Conservation (phyloP, 768 basidiomycete species). For the Russula foetens region DNA sequence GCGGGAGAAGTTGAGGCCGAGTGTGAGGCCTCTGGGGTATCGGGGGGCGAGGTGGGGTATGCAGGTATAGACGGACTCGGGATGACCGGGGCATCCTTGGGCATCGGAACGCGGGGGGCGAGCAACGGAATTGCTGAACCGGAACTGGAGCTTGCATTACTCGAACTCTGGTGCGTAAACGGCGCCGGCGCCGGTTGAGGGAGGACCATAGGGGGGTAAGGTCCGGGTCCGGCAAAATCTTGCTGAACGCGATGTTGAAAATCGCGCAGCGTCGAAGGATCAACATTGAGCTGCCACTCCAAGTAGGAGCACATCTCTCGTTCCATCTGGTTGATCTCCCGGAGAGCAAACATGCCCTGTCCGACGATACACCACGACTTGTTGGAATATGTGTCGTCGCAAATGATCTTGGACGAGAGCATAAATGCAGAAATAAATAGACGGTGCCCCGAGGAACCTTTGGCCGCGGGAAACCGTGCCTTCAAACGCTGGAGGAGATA, state of each 20-base stretch:
- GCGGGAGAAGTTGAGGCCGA: constrained; percentile 28
- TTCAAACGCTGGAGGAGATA: constrained; percentile 79
- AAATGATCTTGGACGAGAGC: constrained; percentile 75
- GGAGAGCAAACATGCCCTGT: constrained; percentile 55
- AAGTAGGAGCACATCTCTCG: constrained; percentile 89
- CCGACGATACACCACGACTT: constrained; percentile 59
- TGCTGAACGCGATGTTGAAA: constrained; percentile 54
- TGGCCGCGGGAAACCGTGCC: constrained; percentile 84
- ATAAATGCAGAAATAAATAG: constrained; percentile 90
- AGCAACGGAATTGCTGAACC: constrained; percentile 20
- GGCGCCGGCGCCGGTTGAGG: constrained; percentile 34
- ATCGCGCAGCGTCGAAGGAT: constrained; percentile 47
- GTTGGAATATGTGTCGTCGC: constrained; percentile 65
- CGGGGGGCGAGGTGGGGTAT: constrained; percentile 22
- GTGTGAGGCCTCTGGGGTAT: constrained; percentile 26
- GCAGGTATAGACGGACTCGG: constrained; percentile 13
- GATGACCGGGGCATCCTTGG: constrained; percentile 17
- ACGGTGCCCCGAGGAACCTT: constrained; percentile 84
- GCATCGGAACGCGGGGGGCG: constrained; percentile 16
- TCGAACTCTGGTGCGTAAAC: constrained; percentile 15
- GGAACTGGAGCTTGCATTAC: constrained; percentile 19
- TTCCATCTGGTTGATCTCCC: constrained; percentile 97
- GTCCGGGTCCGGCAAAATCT: constrained; percentile 49
- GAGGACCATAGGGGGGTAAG: constrained; percentile 57
- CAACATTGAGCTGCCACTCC: constrained; percentile 85